Base-by-base conservation (phyloP, 148 eudicot species). In the Silene uniflora region DNA sequence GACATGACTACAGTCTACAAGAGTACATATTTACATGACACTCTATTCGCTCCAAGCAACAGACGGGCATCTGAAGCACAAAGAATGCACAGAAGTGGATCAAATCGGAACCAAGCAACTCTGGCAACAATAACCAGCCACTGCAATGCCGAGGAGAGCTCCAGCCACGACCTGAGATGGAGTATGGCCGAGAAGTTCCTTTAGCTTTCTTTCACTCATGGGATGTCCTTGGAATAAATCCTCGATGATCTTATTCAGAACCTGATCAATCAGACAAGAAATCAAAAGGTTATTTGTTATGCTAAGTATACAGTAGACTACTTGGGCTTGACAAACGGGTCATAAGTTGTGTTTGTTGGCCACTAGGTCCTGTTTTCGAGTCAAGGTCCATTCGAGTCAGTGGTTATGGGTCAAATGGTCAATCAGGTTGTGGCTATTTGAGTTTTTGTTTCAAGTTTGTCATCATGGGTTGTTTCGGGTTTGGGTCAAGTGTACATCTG, bases 181-280 rank as follows among this genome's bases (percentile, higher is more conserved):
- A 32, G 96, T 93, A 87, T 91, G 93, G 61, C 96, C 98, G 42
- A 93, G 98, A 77, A 93, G 93, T 70, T 89, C 98, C 83, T 93
- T 93, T 55, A 93, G 98, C 89, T 93, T 93, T 73, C 93, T 83
- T 73, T 93, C 87, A 69, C 98, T 93, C 66, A 93, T 90, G 0
- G 98, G 97, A 80, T 93, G 98, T 74, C 97, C 98, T 87, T 91
- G 90, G 77, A 93, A 93, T 80, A 91, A 86, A 82, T 89, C 95
- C 79, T 87, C 97, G 42, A 93, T 83, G 27, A 93, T 93, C 91
- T 88, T 79, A 83, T 93, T 93, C 32, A 93, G 88, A 76, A 93
- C 98, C 98, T 91, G 84, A 22, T 59, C 25, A 23, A 21, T 6
- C 19, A 64, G 27, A 35, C 32, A 71, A 17, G 46, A n/a, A 70